phyloP scores from a whole-genome alignment of 2,329 filamentous ascomycete species.

The Chaetomiaceae sp. region DNA sequence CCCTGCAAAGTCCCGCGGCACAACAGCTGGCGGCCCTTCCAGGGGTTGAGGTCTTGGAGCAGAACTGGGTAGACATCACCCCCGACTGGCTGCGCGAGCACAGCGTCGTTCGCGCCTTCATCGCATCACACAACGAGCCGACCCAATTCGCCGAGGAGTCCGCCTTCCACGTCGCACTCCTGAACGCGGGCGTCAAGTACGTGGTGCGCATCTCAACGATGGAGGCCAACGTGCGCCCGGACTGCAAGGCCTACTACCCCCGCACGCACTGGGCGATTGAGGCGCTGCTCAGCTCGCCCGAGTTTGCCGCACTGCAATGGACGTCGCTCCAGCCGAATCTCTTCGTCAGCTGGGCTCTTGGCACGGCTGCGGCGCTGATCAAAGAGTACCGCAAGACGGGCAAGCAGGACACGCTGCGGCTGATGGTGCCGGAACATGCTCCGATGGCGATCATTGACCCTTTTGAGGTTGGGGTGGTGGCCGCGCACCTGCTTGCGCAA shows the following conservation, averaged over 20 bases:
- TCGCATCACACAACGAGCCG: constrained; percentile 3
- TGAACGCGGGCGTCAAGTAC: constrained; percentile 9
- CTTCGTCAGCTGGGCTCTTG: background rate
- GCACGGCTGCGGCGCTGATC: background rate
- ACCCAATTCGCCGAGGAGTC: constrained; percentile 10
- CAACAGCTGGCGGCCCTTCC: constrained; percentile 1
- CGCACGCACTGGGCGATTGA: constrained; percentile 12
- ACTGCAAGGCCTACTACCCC: constrained; percentile 6
- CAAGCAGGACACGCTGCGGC: background rate
- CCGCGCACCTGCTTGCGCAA: background rate
- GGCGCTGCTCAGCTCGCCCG: background rate
- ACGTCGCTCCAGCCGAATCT: constrained; percentile 11
- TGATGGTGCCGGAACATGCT: background rate
- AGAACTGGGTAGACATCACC: constrained; percentile 9
- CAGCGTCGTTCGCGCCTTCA: constrained; percentile 5
- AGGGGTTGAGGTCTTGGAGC: constrained; percentile 1
- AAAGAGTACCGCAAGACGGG: constrained; percentile 4
- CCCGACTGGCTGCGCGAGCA: constrained; percentile 8
- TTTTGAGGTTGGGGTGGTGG: background rate
- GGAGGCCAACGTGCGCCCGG: constrained; percentile 4
- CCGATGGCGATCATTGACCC: background rate
- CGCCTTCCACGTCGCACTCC: constrained; percentile 4
- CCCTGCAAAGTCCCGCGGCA: background rate
- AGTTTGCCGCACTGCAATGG: constrained; percentile 5
- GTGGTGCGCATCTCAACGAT: constrained; percentile 11